A percentile compares a stretch with the other conserved stretches of the same genome.
phyloP scores from a whole-genome alignment of 2,329 filamentous ascomycete genomes.

The Aphanocladium album region DNA sequence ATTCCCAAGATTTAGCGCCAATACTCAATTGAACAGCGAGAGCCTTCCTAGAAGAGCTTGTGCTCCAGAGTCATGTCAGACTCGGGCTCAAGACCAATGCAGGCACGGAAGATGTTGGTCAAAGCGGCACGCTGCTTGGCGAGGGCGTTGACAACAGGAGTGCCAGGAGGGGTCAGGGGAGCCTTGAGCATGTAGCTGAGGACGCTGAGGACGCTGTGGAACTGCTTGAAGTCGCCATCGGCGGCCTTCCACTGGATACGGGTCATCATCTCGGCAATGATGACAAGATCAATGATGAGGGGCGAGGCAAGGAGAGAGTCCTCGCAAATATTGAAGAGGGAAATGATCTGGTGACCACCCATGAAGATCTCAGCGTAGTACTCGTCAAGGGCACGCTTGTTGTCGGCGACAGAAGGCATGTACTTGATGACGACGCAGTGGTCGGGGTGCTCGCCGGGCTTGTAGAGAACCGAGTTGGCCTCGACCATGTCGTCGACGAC shows the following conservation, averaged over 20 bases:
- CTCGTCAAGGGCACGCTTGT: slow-evolving; percentile 97
- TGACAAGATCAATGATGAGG: slow-evolving; percentile 91
- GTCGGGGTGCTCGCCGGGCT: slow-evolving; percentile 88
- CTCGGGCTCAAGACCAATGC: slow-evolving; percentile 93
- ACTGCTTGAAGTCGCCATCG: slow-evolving; percentile 74
- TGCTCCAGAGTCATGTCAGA: slow-evolving; percentile 99
- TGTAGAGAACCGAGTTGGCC: slow-evolving; percentile 87
- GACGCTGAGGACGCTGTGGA: slow-evolving; percentile 95
- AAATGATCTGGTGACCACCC: slow-evolving; percentile 96
- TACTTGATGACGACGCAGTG: slow-evolving; percentile 99
- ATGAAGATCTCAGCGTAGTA: slow-evolving; percentile 99
- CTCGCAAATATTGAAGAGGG: slow-evolving; percentile 97
- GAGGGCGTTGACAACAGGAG: slow-evolving; percentile 90
- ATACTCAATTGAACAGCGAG: not conserved
- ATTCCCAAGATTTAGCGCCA: not conserved
- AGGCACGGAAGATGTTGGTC: slow-evolving; percentile 98
- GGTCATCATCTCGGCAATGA: slow-evolving; percentile 97
- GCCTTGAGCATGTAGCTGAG: slow-evolving; percentile 99
- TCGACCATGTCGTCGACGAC: slow-evolving; percentile 99
- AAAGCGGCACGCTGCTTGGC: slow-evolving; percentile 92
- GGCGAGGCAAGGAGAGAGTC: slow-evolving; percentile 94
- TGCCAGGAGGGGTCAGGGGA: slow-evolving; percentile 87
- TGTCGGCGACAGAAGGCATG: slow-evolving; percentile 97
- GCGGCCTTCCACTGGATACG: slow-evolving; percentile 84
- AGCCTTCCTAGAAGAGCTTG: slow-evolving; percentile 70